Evolutionary conservation across 2,329 filamentous ascomycete species (phyloP).

Genomic region (Colletotrichum sp.): DNA sequence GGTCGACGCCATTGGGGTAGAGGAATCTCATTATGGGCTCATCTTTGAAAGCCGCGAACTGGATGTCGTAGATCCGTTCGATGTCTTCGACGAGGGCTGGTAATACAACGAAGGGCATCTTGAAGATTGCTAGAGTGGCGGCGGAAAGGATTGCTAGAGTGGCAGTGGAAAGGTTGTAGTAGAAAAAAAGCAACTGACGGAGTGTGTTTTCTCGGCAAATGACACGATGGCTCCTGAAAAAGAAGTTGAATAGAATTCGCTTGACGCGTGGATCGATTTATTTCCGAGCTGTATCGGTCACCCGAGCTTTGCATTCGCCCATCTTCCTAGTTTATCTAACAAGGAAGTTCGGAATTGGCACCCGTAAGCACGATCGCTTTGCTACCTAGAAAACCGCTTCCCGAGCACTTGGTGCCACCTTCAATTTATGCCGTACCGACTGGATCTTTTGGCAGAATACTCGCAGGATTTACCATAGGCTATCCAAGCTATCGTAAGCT

Average conservation of each 20-base stretch:
- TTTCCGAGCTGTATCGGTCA: background rate
- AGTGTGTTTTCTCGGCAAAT: background rate
- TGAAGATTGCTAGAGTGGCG: background rate
- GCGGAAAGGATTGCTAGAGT: background rate
- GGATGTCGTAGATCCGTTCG: constrained; percentile 47
- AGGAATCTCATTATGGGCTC: constrained; percentile 32
- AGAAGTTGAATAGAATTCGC: background rate
- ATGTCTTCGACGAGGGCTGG: constrained; percentile 51
- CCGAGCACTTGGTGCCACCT: background rate
- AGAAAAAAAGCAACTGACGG: background rate
- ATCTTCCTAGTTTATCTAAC: background rate
- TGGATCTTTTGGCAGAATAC: background rate
- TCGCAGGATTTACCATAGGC: background rate
- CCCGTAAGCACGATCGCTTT: background rate
- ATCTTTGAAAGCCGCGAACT: constrained; percentile 47
- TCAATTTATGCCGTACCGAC: background rate
- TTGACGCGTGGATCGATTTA: background rate
- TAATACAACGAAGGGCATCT: constrained; percentile 37
- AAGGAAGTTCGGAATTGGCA: background rate
- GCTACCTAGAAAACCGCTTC: background rate
- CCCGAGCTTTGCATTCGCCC: background rate
- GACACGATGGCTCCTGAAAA: background rate
- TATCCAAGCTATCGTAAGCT: background rate
- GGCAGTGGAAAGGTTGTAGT: background rate
- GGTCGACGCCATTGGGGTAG: constrained; percentile 41